These are phyloP conservation scores for Flaveria linearis DNA, from an alignment of 129 eudicot genomes.

Conservation along the genomic window DNA sequence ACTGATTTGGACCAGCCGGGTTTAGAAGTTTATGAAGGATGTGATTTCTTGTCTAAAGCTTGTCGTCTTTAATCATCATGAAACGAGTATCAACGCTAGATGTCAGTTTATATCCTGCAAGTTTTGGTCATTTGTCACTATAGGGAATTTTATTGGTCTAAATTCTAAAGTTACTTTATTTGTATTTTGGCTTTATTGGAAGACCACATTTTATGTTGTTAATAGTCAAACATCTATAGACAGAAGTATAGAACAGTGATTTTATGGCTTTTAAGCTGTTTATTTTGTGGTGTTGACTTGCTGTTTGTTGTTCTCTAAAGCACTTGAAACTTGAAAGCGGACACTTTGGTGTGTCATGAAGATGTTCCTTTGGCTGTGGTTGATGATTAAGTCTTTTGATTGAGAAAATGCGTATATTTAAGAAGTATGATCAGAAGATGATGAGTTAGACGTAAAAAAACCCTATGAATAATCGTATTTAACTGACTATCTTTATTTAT, in stretches of 20 bases:
- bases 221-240: background rate
- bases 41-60: constrained; percentile 56
- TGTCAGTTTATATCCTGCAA: constrained; percentile 4
- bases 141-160: background rate
- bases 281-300: background rate
- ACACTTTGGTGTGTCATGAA: too few relatives aligned
- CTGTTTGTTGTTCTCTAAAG: too few relatives aligned
- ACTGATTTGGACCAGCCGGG: constrained; percentile 62
- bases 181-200: background rate
- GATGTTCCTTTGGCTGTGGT: too few relatives aligned
- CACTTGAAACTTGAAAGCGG: too few relatives aligned
- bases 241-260: background rate
- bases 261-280: background rate
- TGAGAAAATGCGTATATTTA: too few relatives aligned
- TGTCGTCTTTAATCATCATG: constrained; percentile 37
- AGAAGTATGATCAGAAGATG: too few relatives aligned
- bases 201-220: constrained; percentile 9
- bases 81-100: background rate
- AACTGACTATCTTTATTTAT: too few relatives aligned
- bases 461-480: too few relatives aligned
- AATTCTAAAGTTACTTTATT: background rate
- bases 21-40: constrained; percentile 74
- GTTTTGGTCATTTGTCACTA: constrained; percentile 3
- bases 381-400: too few relatives aligned
- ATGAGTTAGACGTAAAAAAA: too few relatives aligned